phyloP scores from a whole-genome alignment of 2,329 filamentous ascomycete species.

The Orbilia javanica region DNA sequence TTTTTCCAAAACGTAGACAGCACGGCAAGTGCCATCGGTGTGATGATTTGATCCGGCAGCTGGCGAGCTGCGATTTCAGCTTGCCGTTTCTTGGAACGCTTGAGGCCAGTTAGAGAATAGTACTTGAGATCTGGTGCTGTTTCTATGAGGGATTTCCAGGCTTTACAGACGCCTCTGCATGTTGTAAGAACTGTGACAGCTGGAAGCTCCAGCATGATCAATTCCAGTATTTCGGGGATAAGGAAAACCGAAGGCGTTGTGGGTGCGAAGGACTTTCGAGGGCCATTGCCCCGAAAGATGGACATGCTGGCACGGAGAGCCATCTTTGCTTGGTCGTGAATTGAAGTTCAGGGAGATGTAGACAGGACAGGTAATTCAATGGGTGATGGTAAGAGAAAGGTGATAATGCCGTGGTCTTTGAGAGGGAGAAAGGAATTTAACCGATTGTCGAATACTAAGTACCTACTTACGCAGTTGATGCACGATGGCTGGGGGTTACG shows the following conservation, averaged over 20 bases:
- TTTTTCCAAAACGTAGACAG: constrained; percentile 28
- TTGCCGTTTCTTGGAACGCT: neutral
- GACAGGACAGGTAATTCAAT: neutral
- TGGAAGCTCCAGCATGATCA: constrained; percentile 39
- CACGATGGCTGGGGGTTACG: constrained; percentile 12
- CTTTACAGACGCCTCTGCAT: constrained; percentile 26
- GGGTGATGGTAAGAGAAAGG: neutral
- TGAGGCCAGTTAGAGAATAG: constrained; percentile 21
- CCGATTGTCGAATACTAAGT: constrained; percentile 5
- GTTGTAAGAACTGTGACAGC: constrained; percentile 27
- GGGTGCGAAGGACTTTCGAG: constrained; percentile 5
- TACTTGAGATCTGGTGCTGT: constrained; percentile 8
- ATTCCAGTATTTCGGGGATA: constrained; percentile 31
- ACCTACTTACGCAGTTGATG: no score
- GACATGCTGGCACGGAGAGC: constrained; percentile 8
- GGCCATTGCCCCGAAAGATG: constrained; percentile 19
- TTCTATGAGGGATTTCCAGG: constrained; percentile 32
- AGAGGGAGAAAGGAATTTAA: neutral
- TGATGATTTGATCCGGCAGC: constrained; percentile 11
- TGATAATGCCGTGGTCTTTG: constrained; percentile 8
- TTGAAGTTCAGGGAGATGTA: neutral
- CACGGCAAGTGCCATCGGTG: constrained; percentile 32
- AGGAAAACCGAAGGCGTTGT: constrained; percentile 18
- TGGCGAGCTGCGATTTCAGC: neutral
- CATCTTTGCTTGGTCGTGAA: neutral